A percentile compares a stretch with the other conserved stretches of the same genome.
These are phyloP conservation scores for Buddleja alternifolia DNA, from an alignment of 257 asterid genomes.

Conservation along the genomic window DNA sequence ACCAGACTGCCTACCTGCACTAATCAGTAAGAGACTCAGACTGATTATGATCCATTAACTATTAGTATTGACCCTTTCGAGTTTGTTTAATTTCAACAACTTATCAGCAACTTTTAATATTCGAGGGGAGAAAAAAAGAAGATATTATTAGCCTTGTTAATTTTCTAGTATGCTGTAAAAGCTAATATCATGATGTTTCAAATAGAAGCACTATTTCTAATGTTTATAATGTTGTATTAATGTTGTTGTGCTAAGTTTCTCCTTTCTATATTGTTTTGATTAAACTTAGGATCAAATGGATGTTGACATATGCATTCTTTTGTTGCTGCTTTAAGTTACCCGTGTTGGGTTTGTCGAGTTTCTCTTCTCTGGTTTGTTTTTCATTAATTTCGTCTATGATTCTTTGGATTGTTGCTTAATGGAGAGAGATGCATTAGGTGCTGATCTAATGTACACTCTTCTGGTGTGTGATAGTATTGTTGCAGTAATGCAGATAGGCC, in stretches of 20 bases:
- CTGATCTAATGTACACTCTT: no score
- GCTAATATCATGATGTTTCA: conserved; percentile 50
- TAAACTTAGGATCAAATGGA: neutral
- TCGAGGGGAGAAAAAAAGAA: conserved; percentile 26
- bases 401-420: no score
- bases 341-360: no score
- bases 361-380: no score
- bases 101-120: conserved; percentile 56
- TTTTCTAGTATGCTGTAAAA: conserved; percentile 75
- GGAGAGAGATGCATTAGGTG: no score
- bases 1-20: conserved; percentile 96
- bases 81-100: conserved; percentile 58
- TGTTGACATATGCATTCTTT: no score
- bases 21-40: conserved; percentile 65
- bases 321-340: no score
- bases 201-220: conserved; percentile 46
- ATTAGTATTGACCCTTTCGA: conserved; percentile 64
- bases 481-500: no score
- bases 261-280: neutral
- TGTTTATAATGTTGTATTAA: conserved; percentile 35
- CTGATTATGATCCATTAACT: conserved; percentile 66
- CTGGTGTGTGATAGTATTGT: no score
- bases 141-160: conserved; percentile 47
- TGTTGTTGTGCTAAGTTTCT: neutral
- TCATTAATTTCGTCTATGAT: no score